These are phyloP conservation scores for Euphorbia pulcherrima DNA, from an alignment of 345 rosid genomes.

Conservation along the genomic window DNA sequence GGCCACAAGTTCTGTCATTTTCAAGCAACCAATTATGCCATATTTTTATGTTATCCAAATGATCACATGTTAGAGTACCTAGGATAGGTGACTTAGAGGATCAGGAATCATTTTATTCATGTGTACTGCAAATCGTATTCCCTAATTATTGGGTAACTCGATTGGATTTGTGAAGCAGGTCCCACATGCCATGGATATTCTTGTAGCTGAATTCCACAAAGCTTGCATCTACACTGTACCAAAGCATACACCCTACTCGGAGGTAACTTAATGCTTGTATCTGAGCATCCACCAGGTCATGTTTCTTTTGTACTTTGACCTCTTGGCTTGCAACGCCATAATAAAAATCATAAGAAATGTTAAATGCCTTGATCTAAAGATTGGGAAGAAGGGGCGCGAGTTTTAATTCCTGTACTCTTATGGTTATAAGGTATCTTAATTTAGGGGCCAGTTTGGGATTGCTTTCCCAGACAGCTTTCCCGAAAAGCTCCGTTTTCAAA, in stretches of 20 bases:
- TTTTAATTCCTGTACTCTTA: no score
- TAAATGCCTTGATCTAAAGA: no score
- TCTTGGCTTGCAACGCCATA: no score
- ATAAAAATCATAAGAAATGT: no score
- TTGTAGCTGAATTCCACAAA: conserved; percentile 82
- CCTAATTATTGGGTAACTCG: not conserved
- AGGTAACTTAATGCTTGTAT: conserved; percentile 41
- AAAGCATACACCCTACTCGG: conserved; percentile 57
- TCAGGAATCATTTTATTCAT: not conserved
- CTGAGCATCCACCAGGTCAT: not conserved
- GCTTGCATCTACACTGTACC: conserved; percentile 91
- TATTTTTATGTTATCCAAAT: not conserved
- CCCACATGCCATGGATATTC: conserved; percentile 71
- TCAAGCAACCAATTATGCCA: no score
- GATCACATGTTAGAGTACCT: not conserved
- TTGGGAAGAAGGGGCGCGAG: no score
- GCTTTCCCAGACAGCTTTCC: no score
- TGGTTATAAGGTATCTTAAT: no score
- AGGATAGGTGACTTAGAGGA: not conserved
- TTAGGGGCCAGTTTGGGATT: no score
- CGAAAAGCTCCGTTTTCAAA: no score
- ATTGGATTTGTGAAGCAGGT: conserved; percentile 40
- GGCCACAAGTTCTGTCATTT: no score
- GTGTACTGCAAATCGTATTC: not conserved
- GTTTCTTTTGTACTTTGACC: no score